These are phyloP conservation scores for Hericium alpestre DNA, from an alignment of 768 basidiomycete species.

Conservation along the genomic window DNA sequence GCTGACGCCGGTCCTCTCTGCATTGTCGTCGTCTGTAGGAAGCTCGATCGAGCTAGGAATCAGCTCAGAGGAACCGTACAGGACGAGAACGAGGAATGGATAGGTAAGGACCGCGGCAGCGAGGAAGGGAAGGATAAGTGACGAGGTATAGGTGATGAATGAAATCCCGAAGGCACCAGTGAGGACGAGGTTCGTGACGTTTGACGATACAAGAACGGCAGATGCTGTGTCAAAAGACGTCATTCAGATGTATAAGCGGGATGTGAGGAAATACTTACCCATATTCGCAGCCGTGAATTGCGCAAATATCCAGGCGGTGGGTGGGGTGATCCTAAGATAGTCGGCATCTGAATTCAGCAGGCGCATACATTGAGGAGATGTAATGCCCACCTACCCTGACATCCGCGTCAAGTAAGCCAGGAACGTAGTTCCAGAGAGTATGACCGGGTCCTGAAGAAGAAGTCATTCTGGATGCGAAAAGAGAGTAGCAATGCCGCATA, in stretches of 20 bases:
- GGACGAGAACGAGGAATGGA: slow-evolving; percentile 40
- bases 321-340: slow-evolving; percentile 23
- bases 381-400: slow-evolving; percentile 25
- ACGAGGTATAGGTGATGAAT: slow-evolving; percentile 70
- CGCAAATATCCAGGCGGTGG: slow-evolving; percentile 59
- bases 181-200: slow-evolving; percentile 90
- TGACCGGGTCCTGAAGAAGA: slow-evolving; percentile 59
- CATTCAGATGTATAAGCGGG: slow-evolving; percentile 23
- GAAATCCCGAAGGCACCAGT: slow-evolving; percentile 77
- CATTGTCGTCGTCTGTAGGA: slow-evolving; percentile 20
- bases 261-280: slow-evolving; percentile 27
- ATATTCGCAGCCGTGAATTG: slow-evolving; percentile 77
- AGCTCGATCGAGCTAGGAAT: slow-evolving; percentile 40
- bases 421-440: slow-evolving; percentile 85
- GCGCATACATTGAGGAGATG: background rate
- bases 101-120: slow-evolving; percentile 51
- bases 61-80: slow-evolving; percentile 46
- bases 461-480: background rate
- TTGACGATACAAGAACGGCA: slow-evolving; percentile 65
- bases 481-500: slow-evolving; percentile 9
- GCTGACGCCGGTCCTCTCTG: slow-evolving; percentile 13
- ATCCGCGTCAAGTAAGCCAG: slow-evolving; percentile 79
- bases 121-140: slow-evolving; percentile 74
- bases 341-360: background rate
- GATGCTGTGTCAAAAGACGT: slow-evolving; percentile 25